Evolutionary conservation across 2,329 filamentous ascomycete genomes (phyloP).

Genomic region (Spiromastix sp.): DNA sequence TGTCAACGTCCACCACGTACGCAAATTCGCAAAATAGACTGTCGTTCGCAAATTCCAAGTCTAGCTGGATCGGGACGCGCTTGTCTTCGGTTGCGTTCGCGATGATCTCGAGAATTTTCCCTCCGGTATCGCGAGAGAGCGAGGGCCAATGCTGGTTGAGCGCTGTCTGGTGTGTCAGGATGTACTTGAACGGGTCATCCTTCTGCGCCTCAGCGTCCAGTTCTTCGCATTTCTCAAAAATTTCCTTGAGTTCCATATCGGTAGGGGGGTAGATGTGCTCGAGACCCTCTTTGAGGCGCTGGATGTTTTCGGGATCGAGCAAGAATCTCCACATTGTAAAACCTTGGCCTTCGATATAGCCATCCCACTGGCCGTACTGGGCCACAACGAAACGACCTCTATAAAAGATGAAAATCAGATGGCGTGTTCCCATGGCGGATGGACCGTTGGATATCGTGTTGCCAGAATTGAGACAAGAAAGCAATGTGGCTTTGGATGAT

Average conservation of each 20-base stretch:
- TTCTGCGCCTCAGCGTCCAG: constrained; percentile 2
- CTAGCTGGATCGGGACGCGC: constrained; percentile 8
- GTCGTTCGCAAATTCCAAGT: constrained; percentile 15
- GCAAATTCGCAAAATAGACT: constrained; percentile 17
- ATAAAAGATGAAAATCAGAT: constrained; percentile 14
- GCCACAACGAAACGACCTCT: constrained; percentile 16
- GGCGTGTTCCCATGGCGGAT: constrained; percentile 14
- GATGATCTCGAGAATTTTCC: constrained; percentile 11
- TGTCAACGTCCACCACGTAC: constrained; percentile 19
- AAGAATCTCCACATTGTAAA: constrained; percentile 15
- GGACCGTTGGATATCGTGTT: no score
- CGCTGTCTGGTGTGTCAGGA: background rate
- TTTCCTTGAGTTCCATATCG: constrained; percentile 7
- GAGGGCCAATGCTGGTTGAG: constrained; percentile 9
- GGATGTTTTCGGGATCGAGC: constrained; percentile 13
- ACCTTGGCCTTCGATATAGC: constrained; percentile 18
- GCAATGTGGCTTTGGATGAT: no score
- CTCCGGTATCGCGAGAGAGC: constrained; percentile 12
- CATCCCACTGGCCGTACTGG: constrained; percentile 21
- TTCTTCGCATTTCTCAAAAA: constrained; percentile 2
- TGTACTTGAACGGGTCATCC: background rate
- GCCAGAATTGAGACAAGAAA: no score
- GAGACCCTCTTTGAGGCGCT: constrained; percentile 14
- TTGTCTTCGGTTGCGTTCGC: constrained; percentile 10
- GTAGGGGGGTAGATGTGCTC: constrained; percentile 10